A percentile compares a stretch with the other conserved stretches of the same genome.
These are phyloP conservation scores for Cystobasidium pallidum DNA, from an alignment of 1,284 basidiomycete genomes.

Conservation along the genomic window DNA sequence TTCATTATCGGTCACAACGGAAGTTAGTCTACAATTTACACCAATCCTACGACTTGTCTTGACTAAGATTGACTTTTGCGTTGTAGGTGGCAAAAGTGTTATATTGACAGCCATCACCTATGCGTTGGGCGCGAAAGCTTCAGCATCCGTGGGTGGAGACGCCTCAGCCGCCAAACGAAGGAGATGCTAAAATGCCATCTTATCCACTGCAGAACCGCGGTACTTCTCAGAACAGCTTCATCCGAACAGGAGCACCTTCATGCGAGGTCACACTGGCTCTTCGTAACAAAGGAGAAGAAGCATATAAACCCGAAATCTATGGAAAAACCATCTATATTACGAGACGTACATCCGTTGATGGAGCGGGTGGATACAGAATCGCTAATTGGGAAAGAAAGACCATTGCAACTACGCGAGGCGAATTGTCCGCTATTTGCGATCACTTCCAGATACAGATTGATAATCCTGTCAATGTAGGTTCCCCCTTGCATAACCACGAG, in stretches of 20 bases:
- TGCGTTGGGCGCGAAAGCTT: conserved; percentile 89
- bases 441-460: conserved; percentile 93
- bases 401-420: conserved; percentile 79
- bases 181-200: neutral
- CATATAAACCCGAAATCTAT: conserved; percentile 79
- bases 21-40: conserved; percentile 22
- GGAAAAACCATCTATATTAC: conserved; percentile 83
- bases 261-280: conserved; percentile 74
- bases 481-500: too few species aligned
- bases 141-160: conserved; percentile 68
- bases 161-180: too few species aligned
- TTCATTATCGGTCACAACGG: conserved; percentile 87
- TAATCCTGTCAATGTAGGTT: conserved; percentile 86
- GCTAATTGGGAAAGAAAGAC: conserved; percentile 65
- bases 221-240: conserved; percentile 47
- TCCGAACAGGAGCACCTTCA: conserved; percentile 46
- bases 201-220: conserved; percentile 50
- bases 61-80: conserved; percentile 57
- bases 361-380: conserved; percentile 79
- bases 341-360: conserved; percentile 76
- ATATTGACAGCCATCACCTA: conserved; percentile 91
- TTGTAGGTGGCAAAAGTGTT: conserved; percentile 88
- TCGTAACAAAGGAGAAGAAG: conserved; percentile 86
- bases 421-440: conserved; percentile 83
- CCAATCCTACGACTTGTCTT: too few species aligned